Base-by-base conservation (phyloP, 75 land plant species). In the Cunninghamia lanceolata region DNA sequence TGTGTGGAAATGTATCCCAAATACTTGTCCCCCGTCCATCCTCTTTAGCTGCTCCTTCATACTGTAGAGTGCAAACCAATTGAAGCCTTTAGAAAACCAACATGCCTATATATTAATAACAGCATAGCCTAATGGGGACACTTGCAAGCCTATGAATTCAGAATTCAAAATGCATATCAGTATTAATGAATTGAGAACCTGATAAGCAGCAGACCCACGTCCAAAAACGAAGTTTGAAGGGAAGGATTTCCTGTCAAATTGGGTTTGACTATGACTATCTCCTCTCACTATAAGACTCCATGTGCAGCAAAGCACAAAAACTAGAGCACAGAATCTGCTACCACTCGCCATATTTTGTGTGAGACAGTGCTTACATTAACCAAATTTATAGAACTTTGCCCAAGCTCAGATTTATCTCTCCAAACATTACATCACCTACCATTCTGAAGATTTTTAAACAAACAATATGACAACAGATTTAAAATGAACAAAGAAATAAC, bases 161-260 rank as follows among this genome's bases (percentile, higher is more conserved):
- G 3, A 42, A 42, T 42, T 42, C 43, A 42, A 42, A 42, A 42
- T 42, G 43, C 43, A 68, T 68, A 68, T 1, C 71, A 68, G n/a
- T 28, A 68, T 19, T 30, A 9, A 6, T n/a, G 34, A 0, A 71
- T 3, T 71, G 34, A 71, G 34, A n/a, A 85, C 91, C 88, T 90
- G 91, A 38, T 92, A 92, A 38, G 91, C 89, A 35, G 93, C 84
- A 10, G 91, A 80, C 45, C 89, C 93, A 45, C 87, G 85, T 0
- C 93, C 93, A 39, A 90, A 92, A 1, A 87, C 83, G 59, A 92
- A 92, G 40, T 66, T 78, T 0, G 88, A 52, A 15, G 93, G 93
- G 47, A 92, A 92, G 84, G 83, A 76, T 34, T 76, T 76, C 15
- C 79, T 76, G 1, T 17, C 79, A 76, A 76, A 38, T 1, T 59